A percentile compares a stretch with the other conserved stretches of the same genome.
phyloP scores from a whole-genome alignment of 2,329 filamentous ascomycete species.

The Fusarium piperis region DNA sequence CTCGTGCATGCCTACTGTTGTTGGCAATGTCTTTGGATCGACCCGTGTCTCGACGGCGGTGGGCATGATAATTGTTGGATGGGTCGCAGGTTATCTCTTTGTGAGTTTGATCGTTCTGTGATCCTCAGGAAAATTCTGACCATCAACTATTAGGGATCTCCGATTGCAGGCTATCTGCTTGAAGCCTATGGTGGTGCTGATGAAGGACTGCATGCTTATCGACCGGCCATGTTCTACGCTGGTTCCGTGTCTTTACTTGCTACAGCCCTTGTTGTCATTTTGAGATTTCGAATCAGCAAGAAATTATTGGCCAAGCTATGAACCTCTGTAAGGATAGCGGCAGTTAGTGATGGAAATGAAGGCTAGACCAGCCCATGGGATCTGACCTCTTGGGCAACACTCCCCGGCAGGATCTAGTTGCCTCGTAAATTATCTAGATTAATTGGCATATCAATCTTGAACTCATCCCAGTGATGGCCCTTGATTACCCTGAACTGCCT shows the following conservation, averaged over 20 bases:
- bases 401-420: not conserved
- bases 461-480: not conserved
- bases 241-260: constrained; percentile 45
- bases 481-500: not conserved
- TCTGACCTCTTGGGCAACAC: not conserved
- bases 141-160: constrained; percentile 56
- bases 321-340: not conserved
- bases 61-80: constrained; percentile 70
- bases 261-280: constrained; percentile 5
- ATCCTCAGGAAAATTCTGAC: fast-evolving
- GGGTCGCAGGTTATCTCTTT: constrained; percentile 69
- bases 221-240: constrained; percentile 71
- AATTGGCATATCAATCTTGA: not conserved
- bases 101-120: constrained; percentile 46
- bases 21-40: constrained; percentile 67
- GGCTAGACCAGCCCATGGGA: not conserved
- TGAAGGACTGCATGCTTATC: constrained; percentile 61
- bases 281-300: constrained; percentile 22
- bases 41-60: constrained; percentile 65
- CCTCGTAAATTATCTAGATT: not conserved
- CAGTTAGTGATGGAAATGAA: not conserved
- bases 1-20: constrained; percentile 69
- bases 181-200: constrained; percentile 63
- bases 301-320: constrained; percentile 8
- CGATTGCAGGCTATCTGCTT: constrained; percentile 69